phyloP scores from a whole-genome alignment of 352 stramenopile species.

The Achlya hypogyna region DNA sequence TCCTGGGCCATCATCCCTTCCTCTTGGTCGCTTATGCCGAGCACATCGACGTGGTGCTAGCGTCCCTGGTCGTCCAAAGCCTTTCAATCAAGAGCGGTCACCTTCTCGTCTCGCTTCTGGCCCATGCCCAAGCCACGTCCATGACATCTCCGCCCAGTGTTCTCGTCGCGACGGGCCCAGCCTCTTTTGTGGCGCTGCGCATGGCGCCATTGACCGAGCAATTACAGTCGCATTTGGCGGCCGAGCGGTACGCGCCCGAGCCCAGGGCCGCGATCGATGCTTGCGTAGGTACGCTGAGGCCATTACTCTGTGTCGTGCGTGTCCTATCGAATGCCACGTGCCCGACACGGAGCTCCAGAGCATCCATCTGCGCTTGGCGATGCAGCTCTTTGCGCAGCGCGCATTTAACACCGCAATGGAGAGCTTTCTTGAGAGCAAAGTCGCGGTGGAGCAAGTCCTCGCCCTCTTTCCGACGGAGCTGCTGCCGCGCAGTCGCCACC shows the following conservation, averaged over 20 bases:
- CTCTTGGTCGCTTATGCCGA: conserved; percentile 54
- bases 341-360: conserved; percentile 38
- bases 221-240: conserved; percentile 33
- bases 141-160: conserved; percentile 25
- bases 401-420: conserved; percentile 42
- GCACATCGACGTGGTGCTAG: conserved; percentile 44
- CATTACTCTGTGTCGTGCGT: conserved; percentile 53
- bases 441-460: conserved; percentile 52
- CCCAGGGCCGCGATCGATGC: neutral
- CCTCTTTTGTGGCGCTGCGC: conserved; percentile 38
- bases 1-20: conserved; percentile 57
- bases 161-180: conserved; percentile 34
- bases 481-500: conserved; percentile 39
- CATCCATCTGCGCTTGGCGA: conserved; percentile 50
- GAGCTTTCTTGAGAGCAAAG: conserved; percentile 42
- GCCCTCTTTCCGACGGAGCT: conserved; percentile 60
- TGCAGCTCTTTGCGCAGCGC: conserved; percentile 39
- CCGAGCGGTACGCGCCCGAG: conserved; percentile 26
- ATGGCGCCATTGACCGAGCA: conserved; percentile 49
- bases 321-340: conserved; percentile 51
- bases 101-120: neutral
- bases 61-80: conserved; percentile 42
- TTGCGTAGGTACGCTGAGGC: conserved; percentile 31
- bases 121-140: neutral
- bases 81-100: conserved; percentile 42